Evolutionary conservation across 2,329 filamentous ascomycete species (phyloP), one percentile per base, ranked within the genome.

Genomic region (Xylariales sp.): DNA sequence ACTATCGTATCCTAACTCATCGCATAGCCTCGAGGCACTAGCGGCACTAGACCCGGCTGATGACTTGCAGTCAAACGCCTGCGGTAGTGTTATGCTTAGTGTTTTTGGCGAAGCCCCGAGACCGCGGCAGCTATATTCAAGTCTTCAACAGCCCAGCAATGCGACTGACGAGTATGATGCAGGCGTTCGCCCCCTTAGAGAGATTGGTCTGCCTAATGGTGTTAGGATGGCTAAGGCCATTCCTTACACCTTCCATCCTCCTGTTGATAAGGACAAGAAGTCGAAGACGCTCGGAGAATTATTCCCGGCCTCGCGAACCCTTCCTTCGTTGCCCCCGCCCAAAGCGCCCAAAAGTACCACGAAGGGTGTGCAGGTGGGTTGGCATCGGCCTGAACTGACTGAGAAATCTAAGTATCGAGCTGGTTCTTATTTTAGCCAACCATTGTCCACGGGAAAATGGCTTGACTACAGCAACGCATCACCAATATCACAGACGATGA

Each of bases 61-160:
- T 48, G 79, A 80, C 55, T 70, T 80, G 34, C 78, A 80, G 18
- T 76, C 79, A 3, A 78, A 79, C 30, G 77, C 82, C 23, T 76
- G 83, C 71, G 78, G 86, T 71, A 80, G 86, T 63, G 85, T 89
- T 16, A 90, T 95, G 5, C 83, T 97, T 65, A 95, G 93, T 0
- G 83, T 97, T 0, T 90, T 90, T 72, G 93, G 93, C 62, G 91
- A 90, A 72, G 91, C 91, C 48, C 89, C 90, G 1, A 89, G 89
- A 53, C 86, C 92, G 43, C 91, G 90, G 73, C 92, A 95, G 68
- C 83, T 97, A 3, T 97, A 96, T 78, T 97, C 95, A 3, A 97
- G 94, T 78, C 83, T 97, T 57, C 92, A 91, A 71, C 84, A 87
- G 62, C 81, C 83, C 12, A 69, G 75, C 1, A 78, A 80, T 32